Conservation (phyloP, 2,329 filamentous ascomycete genomes). For the Aspergillus novoparasiticus region DNA sequence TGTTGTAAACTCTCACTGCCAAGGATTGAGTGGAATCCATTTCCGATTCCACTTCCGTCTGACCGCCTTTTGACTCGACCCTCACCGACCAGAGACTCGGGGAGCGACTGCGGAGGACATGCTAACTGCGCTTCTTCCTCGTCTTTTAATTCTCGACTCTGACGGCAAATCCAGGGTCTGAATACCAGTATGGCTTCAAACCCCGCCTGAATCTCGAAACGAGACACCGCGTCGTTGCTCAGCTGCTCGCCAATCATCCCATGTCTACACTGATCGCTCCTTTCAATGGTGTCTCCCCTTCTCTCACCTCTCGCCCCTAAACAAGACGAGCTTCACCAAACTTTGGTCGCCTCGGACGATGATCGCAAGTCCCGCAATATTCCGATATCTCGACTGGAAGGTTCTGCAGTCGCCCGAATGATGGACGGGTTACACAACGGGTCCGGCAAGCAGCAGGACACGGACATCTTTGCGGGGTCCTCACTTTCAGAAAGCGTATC, state of each 20-base stretch:
- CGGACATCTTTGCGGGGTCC: neutral
- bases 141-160: neutral
- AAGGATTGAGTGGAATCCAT: neutral
- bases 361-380: neutral
- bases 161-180: neutral
- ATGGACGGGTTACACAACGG: slow-evolving; percentile 1
- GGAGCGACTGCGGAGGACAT: neutral
- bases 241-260: neutral
- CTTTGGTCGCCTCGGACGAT: neutral
- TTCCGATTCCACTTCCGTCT: neutral
- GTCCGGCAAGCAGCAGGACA: slow-evolving; percentile 2
- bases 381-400: neutral
- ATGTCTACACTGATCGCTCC: neutral
- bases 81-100: neutral
- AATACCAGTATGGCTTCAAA: neutral
- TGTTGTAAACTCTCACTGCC: too few species aligned
- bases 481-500: neutral
- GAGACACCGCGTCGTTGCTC: neutral
- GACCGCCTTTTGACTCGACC: slow-evolving; percentile 4
- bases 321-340: neutral
- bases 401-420: neutral
- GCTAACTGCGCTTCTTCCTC: neutral
- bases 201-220: neutral
- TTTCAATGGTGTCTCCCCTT: slow-evolving; percentile 10
- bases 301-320: neutral